Percentiles rank a stretch among this genome's conserved stretches.
phyloP scores from a whole-genome alignment of 306 rosid species.

The Vigna mungo region DNA sequence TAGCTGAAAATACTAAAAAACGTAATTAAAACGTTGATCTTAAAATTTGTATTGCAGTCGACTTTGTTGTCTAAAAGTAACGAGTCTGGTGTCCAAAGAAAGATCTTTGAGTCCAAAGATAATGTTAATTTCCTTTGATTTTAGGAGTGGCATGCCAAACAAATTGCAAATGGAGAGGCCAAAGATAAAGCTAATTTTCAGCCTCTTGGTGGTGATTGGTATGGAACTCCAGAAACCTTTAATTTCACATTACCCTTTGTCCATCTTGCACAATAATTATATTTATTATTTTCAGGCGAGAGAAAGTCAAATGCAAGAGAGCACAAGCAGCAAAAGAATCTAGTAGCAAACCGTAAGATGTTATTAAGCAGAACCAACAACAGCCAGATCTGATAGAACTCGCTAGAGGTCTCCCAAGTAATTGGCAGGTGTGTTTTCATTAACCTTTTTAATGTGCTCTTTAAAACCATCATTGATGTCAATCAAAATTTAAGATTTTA shows the following conservation, averaged over 20 bases:
- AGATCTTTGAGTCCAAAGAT: too few relatives aligned
- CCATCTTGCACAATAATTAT: conserved; percentile 16
- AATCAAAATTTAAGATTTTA: too few relatives aligned
- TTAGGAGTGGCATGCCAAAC: conserved; percentile 89
- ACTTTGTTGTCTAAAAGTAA: too few relatives aligned
- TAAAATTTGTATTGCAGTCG: too few relatives aligned
- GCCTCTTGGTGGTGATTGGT: conserved; percentile 97
- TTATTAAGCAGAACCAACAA: conserved; percentile 56
- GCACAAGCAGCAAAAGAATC: conserved; percentile 65
- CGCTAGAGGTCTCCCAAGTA: too few relatives aligned
- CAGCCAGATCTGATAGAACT: conserved; percentile 50
- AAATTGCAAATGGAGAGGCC: conserved; percentile 93
- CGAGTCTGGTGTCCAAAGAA: too few relatives aligned
- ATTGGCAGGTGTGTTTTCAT: too few relatives aligned
- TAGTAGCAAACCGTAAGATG: conserved; percentile 44
- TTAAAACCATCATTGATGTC: too few relatives aligned
- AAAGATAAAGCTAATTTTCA: conserved; percentile 96
- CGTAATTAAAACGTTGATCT: too few relatives aligned
- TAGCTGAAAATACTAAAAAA: too few relatives aligned
- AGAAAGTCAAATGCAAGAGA: conserved; percentile 84
- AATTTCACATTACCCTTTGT: conserved; percentile 11
- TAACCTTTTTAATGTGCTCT: too few relatives aligned
- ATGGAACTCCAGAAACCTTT: conserved; percentile 42
- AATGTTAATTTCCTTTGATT: conserved; percentile 31
- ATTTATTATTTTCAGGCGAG: conserved; percentile 66